Base-by-base conservation (phyloP, 768 basidiomycete genomes). In the Serendipita sp. region DNA sequence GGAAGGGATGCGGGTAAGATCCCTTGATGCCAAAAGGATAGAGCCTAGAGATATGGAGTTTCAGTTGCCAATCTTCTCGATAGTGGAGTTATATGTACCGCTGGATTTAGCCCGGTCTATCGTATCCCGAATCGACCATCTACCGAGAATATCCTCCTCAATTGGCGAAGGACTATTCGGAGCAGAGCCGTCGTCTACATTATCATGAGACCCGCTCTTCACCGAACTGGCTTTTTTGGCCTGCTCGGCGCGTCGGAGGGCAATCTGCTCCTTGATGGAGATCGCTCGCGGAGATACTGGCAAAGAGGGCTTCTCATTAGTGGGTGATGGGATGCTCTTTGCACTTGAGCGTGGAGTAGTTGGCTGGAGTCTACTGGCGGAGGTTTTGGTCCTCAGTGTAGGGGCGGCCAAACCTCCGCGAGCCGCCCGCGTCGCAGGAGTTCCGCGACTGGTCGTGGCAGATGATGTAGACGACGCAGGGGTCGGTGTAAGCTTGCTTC, bases 91-190 rank as follows among this genome's bases (percentile, higher is more conserved):
- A 52, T 18, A 10, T 77, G 79, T 72, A 89, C 88, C 88, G 77
- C 86, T 85, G 68, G 79, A 86, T 62, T 85, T 81, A 10, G 83
- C 87, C 53, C 84, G 83, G 68, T 89, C 87, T 44, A 91, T 90
- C 0, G 84, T 80, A 69, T 91, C 87, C 63, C 81, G 80, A 62
- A 87, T 73, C 13, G 86, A 79, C 73, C 82, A 81, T 46, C 88
- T 75, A 33, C 88, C 86, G 0, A 85, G 74, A 4, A 82, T 75
- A 63, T 83, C 80, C 18, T 73, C 74, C 15, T 77, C 73, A 10
- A 79, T 79, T 31, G 74, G 69, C n/a, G 15, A 44, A 71, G 68
- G 0, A 66, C 63, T 23, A 58, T 66, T 16, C 60, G 64, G 3
- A 50, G 80, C 80, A 8, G 77, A 69, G 13, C 77, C 77, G 66